Base-by-base conservation (phyloP, 345 rosid species). In the Moringa oleifera region DNA sequence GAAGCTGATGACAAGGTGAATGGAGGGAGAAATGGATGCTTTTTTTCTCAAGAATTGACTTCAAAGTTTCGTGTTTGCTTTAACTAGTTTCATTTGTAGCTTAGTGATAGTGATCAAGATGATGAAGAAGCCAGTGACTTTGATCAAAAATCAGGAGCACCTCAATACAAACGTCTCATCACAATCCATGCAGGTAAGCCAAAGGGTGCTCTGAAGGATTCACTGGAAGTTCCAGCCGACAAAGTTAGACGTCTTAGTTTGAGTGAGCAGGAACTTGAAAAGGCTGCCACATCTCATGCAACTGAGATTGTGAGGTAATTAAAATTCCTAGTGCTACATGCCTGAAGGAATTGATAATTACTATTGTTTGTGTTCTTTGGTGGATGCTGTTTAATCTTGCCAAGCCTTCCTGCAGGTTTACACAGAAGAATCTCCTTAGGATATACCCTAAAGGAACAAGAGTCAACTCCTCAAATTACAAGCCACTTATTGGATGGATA, bases 361-460 rank as follows among this genome's bases (percentile, higher is more conserved):
- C 15, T 25, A 25, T 9, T 15, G 1, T 49, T 25, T 61, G 1
- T 20, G 19, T 61, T 61, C 55, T 61, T 51, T 18, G 19, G 2
- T 51, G 23, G 19, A n/a, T 51, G 1, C 19, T 5, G 5, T 33
- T 33, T 33, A 5, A 51, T 51, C 7, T 15, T 51, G 1, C 55
- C 15, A 18, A n/a, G n/a, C n/a, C n/a, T 51, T 4, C 23, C 15
- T 51, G 7, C n/a, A 90, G 97, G 79, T 94, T 94, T 73, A 85
- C 97, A 0, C 95, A 87, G 75, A 67, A 73, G 69, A 85, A 94
- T 61, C 81, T 94, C 55, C 73, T 90, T 20, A 79, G 99, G 71
- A 74, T 94, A 57, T 94, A 94, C 55, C 99, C 99, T 0, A 94
- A 90, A 73, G 97, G 96, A 47, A 88, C 78, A 52, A 80, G 97